Evolutionary conservation across 1,284 basidiomycete genomes (phyloP).

Genomic region (Ganoderma lingzhi): DNA sequence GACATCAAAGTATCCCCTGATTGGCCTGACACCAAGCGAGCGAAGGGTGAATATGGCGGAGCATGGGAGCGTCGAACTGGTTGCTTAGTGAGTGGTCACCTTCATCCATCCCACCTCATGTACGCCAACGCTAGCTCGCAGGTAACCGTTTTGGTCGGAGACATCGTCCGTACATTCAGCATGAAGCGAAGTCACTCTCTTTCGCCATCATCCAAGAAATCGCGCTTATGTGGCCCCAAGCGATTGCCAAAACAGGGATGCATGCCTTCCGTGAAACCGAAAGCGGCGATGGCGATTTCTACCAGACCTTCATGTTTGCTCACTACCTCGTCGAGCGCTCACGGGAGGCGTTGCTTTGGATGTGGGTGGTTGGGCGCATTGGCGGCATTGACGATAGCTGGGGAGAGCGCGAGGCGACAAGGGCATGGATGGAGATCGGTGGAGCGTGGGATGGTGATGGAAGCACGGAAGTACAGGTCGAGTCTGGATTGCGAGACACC

Average conservation of each 20-base stretch:
- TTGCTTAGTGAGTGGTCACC: conserved; percentile 35
- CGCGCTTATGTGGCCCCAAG: conserved; percentile 38
- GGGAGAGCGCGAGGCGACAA: conserved; percentile 36
- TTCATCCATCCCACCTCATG: neutral
- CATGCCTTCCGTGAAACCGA: conserved; percentile 47
- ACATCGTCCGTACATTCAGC: conserved; percentile 48
- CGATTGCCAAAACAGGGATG: conserved; percentile 40
- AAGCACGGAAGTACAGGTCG: conserved; percentile 21
- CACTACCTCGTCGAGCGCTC: conserved; percentile 51
- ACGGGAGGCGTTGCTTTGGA: conserved; percentile 52
- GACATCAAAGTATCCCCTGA: conserved; percentile 38
- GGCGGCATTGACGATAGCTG: conserved; percentile 43
- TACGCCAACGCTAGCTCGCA: conserved; percentile 11
- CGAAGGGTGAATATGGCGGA: conserved; percentile 45
- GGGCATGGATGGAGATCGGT: conserved; percentile 48
- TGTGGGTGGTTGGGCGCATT: conserved; percentile 45
- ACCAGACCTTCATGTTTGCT: conserved; percentile 44
- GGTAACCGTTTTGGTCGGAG: conserved; percentile 48
- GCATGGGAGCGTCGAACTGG: conserved; percentile 40
- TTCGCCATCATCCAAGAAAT: conserved; percentile 43
- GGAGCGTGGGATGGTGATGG: conserved; percentile 32
- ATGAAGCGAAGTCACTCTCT: conserved; percentile 47
- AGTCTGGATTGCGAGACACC: conserved; percentile 31
- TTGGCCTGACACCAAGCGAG: conserved; percentile 26
- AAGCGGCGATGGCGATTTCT: conserved; percentile 42